Percentiles rank a stretch among this genome's conserved stretches.
Conservation (phyloP, 192 early-diverging fungal species). For the Irineochytrium annulatum region DNA sequence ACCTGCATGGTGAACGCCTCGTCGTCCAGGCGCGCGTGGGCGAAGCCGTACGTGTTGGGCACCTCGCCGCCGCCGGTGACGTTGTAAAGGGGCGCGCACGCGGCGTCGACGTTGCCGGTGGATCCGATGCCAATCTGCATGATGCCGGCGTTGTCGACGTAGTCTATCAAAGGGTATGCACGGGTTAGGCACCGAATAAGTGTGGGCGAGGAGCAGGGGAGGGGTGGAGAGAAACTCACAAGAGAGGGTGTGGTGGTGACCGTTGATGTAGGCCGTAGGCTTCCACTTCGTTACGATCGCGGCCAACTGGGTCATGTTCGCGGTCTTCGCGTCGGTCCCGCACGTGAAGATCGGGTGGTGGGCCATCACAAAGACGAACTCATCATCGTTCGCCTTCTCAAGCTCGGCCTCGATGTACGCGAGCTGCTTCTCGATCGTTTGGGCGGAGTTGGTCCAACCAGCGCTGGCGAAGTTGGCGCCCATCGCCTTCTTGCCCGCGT, state of each 20-base stretch:
- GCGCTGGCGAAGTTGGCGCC: neutral
- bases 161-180: too few species aligned
- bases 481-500: neutral
- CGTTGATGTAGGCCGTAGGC: neutral
- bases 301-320: neutral
- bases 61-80: neutral
- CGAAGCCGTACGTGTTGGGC: slow-evolving; percentile 12
- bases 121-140: slow-evolving; percentile 12
- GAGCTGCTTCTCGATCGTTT: slow-evolving; percentile 21
- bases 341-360: slow-evolving; percentile 15
- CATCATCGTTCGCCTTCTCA: slow-evolving; percentile 6
- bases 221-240: too few species aligned
- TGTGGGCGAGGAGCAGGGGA: too few species aligned
- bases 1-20: neutral
- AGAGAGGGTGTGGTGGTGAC: slow-evolving; percentile 7
- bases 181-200: too few species aligned
- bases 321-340: neutral
- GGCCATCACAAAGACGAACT: slow-evolving; percentile 13
- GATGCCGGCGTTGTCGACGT: slow-evolving; percentile 3
- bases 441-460: slow-evolving; percentile 3
- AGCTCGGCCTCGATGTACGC: slow-evolving; percentile 10
- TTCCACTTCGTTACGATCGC: slow-evolving; percentile 7
- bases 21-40: neutral
- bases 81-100: neutral
- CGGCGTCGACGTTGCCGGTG: slow-evolving; percentile 3